Evolutionary conservation across 2,329 filamentous ascomycete genomes (phyloP).

Genomic region (Scopulariopsis brevicaulis): DNA sequence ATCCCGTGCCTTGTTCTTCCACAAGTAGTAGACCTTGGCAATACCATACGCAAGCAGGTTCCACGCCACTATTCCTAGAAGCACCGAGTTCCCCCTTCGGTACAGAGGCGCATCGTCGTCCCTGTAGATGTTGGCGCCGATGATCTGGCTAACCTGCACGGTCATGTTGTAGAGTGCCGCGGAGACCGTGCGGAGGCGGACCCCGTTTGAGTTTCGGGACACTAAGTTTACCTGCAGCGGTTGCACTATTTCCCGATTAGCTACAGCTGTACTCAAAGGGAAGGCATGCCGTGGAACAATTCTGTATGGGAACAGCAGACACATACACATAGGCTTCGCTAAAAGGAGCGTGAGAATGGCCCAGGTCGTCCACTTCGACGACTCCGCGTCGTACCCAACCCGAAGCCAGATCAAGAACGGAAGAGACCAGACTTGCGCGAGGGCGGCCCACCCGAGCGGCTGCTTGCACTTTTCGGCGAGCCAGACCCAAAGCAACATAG

Average conservation of each 20-base stretch:
- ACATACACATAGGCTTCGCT: conserved; percentile 19
- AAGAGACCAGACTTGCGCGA: conserved; percentile 40
- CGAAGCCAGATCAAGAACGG: conserved; percentile 38
- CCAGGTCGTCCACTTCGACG: conserved; percentile 21
- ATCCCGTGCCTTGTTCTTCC: conserved; percentile 31
- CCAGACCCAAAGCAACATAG: conserved; percentile 33
- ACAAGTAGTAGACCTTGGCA: conserved; percentile 41
- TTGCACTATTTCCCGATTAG: conserved; percentile 19
- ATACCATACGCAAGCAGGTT: conserved; percentile 36
- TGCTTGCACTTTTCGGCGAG: conserved; percentile 30
- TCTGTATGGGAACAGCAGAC: not conserved
- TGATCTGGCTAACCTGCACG: conserved; percentile 23
- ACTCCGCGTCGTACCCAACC: conserved; percentile 12
- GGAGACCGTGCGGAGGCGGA: conserved; percentile 45
- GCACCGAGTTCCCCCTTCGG: conserved; percentile 29
- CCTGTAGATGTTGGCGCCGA: conserved; percentile 34
- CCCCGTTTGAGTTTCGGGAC: conserved; percentile 45
- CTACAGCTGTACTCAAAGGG: conserved; percentile 4
- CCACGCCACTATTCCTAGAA: conserved; percentile 33
- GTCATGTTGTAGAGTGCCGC: conserved; percentile 44
- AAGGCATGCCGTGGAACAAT: not conserved
- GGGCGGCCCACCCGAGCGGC: conserved; percentile 27
- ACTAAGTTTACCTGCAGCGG: conserved; percentile 45
- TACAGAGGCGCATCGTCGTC: conserved; percentile 30
- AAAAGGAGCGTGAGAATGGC: conserved; percentile 20